Conservation (phyloP, 257 asterid species). For the Primulina eburnea region DNA sequence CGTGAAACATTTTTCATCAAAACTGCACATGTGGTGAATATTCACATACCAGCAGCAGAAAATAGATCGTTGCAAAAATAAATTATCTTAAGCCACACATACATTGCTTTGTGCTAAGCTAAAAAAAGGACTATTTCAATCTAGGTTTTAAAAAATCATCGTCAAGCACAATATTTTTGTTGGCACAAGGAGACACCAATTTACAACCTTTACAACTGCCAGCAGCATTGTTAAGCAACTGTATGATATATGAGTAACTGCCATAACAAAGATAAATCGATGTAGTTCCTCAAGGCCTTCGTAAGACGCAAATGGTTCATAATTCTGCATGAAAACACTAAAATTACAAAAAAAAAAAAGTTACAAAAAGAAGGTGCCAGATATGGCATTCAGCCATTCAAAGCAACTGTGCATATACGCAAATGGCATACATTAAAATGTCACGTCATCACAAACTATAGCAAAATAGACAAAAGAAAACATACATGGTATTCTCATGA, state of each 20-base stretch:
- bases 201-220: slow-evolving; percentile 84
- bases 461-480: slow-evolving; percentile 13
- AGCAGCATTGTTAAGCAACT: slow-evolving; percentile 98
- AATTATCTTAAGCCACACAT: no score
- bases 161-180: background rate
- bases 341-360: background rate
- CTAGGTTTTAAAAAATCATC: background rate
- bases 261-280: slow-evolving; percentile 97
- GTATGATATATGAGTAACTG: slow-evolving; percentile 84
- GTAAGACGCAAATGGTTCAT: slow-evolving; percentile 90
- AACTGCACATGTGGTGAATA: background rate
- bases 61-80: background rate
- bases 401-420: background rate
- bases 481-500: background rate
- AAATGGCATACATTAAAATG: background rate
- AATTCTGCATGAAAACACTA: slow-evolving; percentile 45
- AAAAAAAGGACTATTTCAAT: no score
- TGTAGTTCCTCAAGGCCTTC: slow-evolving; percentile 99
- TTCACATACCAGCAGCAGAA: background rate
- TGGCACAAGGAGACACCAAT: slow-evolving; percentile 18
- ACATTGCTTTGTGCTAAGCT: no score
- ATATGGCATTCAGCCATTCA: slow-evolving; percentile 1
- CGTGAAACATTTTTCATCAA: background rate
- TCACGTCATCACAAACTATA: background rate
- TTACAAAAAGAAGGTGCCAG: slow-evolving; percentile 12